Percentiles rank a stretch among this genome's conserved stretches.
Conservation (phyloP, 495 filamentous ascomycete species). For the Penicillium robsamsonii region DNA sequence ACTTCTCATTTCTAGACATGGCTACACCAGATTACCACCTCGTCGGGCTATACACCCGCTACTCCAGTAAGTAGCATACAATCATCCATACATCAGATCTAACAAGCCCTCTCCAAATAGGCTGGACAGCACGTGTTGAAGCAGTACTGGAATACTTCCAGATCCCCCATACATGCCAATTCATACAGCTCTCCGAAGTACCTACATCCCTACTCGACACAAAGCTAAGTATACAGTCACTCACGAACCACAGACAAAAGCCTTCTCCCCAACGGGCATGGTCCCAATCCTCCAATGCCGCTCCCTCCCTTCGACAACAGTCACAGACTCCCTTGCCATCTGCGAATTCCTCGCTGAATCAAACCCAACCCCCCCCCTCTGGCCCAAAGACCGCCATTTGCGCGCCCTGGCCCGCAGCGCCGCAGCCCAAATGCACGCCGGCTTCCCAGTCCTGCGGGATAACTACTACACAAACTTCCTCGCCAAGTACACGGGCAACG, state of each 20-base stretch:
- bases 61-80: slow-evolving; percentile 28
- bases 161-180: slow-evolving; percentile 28
- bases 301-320: slow-evolving; percentile 25
- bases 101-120: slow-evolving; percentile 16
- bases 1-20: neutral
- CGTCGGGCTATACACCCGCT: slow-evolving; percentile 34
- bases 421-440: slow-evolving; percentile 55
- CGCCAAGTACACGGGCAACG: slow-evolving; percentile 32
- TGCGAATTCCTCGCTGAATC: slow-evolving; percentile 52
- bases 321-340: slow-evolving; percentile 55
- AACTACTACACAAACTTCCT: slow-evolving; percentile 47
- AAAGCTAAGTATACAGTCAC: neutral
- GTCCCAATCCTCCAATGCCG: slow-evolving; percentile 34
- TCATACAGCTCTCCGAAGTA: slow-evolving; percentile 29
- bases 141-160: slow-evolving; percentile 38
- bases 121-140: slow-evolving; percentile 39
- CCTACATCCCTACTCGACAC: neutral
- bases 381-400: slow-evolving; percentile 43
- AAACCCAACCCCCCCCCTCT: slow-evolving; percentile 41
- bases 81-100: neutral
- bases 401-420: slow-evolving; percentile 51
- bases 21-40: slow-evolving; percentile 27
- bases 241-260: slow-evolving; percentile 23
- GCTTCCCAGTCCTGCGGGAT: slow-evolving; percentile 45
- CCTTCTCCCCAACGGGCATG: slow-evolving; percentile 29